phyloP scores from a whole-genome alignment of 345 rosid genomes.

The Triadica sebifera region DNA sequence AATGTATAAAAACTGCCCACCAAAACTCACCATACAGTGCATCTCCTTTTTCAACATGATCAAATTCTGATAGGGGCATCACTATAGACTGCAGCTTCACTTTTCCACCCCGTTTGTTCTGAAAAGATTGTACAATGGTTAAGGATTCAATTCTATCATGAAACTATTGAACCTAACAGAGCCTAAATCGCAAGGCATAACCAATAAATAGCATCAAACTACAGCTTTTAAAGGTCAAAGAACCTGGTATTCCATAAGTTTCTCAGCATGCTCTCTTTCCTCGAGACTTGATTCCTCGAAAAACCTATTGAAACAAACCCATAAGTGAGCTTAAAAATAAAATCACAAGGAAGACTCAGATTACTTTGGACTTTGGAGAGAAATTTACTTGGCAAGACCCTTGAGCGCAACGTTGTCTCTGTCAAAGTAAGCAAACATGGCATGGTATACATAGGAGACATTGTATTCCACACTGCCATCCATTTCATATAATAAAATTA shows the following conservation, averaged over 20 bases:
- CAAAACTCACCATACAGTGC: slow-evolving; percentile 29
- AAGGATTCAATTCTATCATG: neutral
- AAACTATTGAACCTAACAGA: neutral
- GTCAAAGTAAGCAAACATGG: slow-evolving; percentile 33
- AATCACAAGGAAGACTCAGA: neutral
- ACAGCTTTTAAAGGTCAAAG: neutral
- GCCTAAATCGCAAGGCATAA: neutral
- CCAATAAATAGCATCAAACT: neutral
- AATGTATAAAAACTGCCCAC: too few species aligned
- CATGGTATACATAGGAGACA: slow-evolving; percentile 37
- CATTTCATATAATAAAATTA: neutral
- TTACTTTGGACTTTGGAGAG: neutral
- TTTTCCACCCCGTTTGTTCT: slow-evolving; percentile 38
- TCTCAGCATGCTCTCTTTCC: slow-evolving; percentile 37
- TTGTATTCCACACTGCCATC: slow-evolving; percentile 37
- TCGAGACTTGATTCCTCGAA: slow-evolving; percentile 32
- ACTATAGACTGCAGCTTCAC: slow-evolving; percentile 32
- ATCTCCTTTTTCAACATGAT: slow-evolving; percentile 31
- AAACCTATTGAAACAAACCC: slow-evolving; percentile 16
- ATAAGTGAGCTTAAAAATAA: neutral
- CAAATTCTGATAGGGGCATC: slow-evolving; percentile 33
- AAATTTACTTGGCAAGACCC: slow-evolving; percentile 31
- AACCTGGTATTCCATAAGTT: slow-evolving; percentile 37
- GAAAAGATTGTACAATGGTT: neutral
- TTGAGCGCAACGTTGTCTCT: slow-evolving; percentile 37